Percentiles rank a stretch among this genome's conserved stretches.
These are phyloP conservation scores for Trichoderma sp. DNA, from an alignment of 2,329 filamentous ascomycete species.

Conservation along the genomic window DNA sequence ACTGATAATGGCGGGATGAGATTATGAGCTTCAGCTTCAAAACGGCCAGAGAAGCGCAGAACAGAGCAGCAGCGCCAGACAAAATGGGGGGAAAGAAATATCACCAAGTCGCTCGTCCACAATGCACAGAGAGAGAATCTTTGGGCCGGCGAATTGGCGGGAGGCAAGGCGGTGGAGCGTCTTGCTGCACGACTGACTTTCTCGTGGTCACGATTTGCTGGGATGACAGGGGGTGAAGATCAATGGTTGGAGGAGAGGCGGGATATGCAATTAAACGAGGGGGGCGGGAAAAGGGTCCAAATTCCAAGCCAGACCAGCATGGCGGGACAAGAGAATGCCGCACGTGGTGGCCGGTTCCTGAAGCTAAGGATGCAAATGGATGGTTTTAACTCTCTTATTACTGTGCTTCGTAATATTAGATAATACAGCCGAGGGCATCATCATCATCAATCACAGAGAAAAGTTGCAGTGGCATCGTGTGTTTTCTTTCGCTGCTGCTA, in stretches of 20 bases:
- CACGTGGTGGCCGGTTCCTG: slow-evolving; percentile 18
- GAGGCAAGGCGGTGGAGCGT: slow-evolving; percentile 17
- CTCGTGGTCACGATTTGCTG: background rate
- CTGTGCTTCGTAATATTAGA: background rate
- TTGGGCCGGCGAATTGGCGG: slow-evolving; percentile 9
- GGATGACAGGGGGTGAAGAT: background rate
- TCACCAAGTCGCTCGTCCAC: background rate
- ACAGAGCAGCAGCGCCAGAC: background rate
- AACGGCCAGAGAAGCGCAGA: background rate
- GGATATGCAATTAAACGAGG: slow-evolving; percentile 26
- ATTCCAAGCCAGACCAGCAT: background rate
- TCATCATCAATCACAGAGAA: no score
- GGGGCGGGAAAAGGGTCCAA: slow-evolving; percentile 3
- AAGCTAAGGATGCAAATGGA: background rate
- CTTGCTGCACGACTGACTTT: slow-evolving; percentile 6
- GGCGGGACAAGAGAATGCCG: background rate
- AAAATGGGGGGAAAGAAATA: background rate
- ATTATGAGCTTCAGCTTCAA: background rate
- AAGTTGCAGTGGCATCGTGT: no score
- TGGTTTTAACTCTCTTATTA: no score
- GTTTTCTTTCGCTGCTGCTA: background rate
- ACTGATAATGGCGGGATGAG: background rate
- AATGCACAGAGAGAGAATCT: background rate
- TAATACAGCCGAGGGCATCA: background rate
- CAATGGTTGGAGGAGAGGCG: background rate